These are phyloP conservation scores for Craterostigma plantagineum DNA, from an alignment of 257 asterid genomes.

Conservation along the genomic window DNA sequence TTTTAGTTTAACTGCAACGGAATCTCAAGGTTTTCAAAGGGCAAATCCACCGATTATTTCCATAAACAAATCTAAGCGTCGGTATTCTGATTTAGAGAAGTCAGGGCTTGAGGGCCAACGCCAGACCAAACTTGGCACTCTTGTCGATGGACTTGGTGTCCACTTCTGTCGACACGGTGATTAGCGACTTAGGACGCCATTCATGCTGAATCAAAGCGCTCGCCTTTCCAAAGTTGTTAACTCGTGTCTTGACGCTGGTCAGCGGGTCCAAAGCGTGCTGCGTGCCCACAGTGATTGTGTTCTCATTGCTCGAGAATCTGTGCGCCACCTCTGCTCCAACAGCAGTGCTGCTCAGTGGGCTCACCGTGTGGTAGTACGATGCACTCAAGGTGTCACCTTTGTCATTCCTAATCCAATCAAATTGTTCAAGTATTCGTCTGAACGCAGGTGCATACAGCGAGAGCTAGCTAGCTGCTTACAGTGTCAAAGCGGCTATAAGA, in stretches of 20 bases:
- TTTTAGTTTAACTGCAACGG: too few species aligned
- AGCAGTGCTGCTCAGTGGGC: conserved; percentile 24
- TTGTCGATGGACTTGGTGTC: conserved; percentile 31
- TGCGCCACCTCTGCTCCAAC: conserved; percentile 37
- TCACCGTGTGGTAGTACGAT: conserved; percentile 31
- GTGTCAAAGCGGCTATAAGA: conserved; percentile 22
- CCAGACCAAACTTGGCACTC: conserved; percentile 35
- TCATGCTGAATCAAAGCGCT: conserved; percentile 37
- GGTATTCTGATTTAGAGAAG: too few species aligned
- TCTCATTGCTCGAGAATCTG: conserved; percentile 33
- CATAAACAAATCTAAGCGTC: too few species aligned
- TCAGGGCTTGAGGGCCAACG: conserved; percentile 36
- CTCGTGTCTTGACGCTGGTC: conserved; percentile 24
- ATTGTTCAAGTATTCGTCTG: neutral
- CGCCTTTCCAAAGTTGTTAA: conserved; percentile 32
- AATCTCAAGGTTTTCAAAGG: too few species aligned
- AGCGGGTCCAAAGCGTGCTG: conserved; percentile 31
- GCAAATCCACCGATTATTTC: too few species aligned
- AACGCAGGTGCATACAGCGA: neutral
- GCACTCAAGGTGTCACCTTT: conserved; percentile 24
- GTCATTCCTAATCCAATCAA: conserved; percentile 21
- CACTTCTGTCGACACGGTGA: conserved; percentile 32
- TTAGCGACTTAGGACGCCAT: conserved; percentile 35
- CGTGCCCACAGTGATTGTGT: conserved; percentile 25
- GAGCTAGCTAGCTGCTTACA: conserved; percentile 12